Evolutionary conservation across 345 rosid genomes (phyloP).

Genomic region (Syzygium aqueum): DNA sequence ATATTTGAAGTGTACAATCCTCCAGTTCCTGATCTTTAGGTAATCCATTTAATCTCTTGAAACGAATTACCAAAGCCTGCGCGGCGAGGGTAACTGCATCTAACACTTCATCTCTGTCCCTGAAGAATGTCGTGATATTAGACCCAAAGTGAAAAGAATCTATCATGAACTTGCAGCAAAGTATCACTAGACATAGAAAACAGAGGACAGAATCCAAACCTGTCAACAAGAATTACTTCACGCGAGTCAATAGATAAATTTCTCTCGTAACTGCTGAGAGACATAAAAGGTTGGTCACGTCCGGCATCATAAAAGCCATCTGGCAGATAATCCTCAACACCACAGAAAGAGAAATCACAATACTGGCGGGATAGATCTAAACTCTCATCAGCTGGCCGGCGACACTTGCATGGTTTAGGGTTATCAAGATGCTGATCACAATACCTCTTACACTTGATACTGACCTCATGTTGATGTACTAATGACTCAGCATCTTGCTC

Average conservation of each 20-base stretch:
- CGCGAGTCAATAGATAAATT: constrained; percentile 65
- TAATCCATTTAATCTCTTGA: constrained; percentile 42
- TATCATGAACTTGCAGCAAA: background rate
- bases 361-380: constrained; percentile 47
- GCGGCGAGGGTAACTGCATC: constrained; percentile 78
- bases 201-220: constrained; percentile 25
- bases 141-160: background rate
- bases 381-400: constrained; percentile 39
- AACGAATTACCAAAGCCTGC: constrained; percentile 44
- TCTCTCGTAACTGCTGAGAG: constrained; percentile 50
- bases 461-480: constrained; percentile 24
- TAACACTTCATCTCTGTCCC: constrained; percentile 78
- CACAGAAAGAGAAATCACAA: constrained; percentile 60
- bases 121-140: constrained; percentile 2
- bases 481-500: constrained; percentile 38
- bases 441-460: constrained; percentile 57
- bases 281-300: constrained; percentile 85
- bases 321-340: constrained; percentile 60
- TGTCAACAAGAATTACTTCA: constrained; percentile 94
- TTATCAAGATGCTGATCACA: constrained; percentile 62
- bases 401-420: constrained; percentile 83
- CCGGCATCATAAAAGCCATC: constrained; percentile 99
- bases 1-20: constrained; percentile 37
- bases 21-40: constrained; percentile 24
- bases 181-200: background rate